Conservation (phyloP, 805 yeast species). For the Jamesozyma lodderae region DNA sequence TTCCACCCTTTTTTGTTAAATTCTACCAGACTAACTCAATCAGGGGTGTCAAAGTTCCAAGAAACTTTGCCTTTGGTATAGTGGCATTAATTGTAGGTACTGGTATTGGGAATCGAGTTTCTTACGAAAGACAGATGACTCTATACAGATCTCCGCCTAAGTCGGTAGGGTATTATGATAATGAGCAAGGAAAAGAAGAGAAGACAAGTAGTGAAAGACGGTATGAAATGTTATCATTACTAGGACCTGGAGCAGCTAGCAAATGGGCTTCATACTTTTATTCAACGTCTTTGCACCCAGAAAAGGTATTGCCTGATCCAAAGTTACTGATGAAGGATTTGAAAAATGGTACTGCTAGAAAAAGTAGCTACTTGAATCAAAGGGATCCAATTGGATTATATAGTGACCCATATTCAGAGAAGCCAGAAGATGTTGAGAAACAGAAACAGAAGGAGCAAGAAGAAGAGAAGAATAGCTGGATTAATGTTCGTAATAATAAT, state of each 20-base stretch:
- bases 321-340: slow-evolving; percentile 29
- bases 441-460: background rate
- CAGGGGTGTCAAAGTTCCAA: slow-evolving; percentile 34
- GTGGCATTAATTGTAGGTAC: slow-evolving; percentile 32
- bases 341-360: slow-evolving; percentile 4
- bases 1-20: slow-evolving; percentile 35
- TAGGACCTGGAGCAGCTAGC: slow-evolving; percentile 29
- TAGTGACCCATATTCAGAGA: slow-evolving; percentile 16
- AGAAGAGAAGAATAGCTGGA: slow-evolving; percentile 28
- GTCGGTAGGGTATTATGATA: background rate
- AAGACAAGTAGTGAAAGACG: slow-evolving; percentile 21
- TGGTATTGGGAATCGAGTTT: slow-evolving; percentile 25
- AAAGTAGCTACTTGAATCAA: slow-evolving; percentile 25
- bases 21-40: slow-evolving; percentile 28
- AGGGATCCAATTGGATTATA: slow-evolving; percentile 34
- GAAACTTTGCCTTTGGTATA: slow-evolving; percentile 37
- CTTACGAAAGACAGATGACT: too few species aligned
- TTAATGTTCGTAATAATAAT: slow-evolving; percentile 27
- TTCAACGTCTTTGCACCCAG: slow-evolving; percentile 43
- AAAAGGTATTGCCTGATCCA: slow-evolving; percentile 49
- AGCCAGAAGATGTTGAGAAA: slow-evolving; percentile 10
- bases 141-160: too few species aligned
- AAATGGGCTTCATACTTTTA: slow-evolving; percentile 47
- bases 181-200: too few species aligned
- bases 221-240: slow-evolving; percentile 27